phyloP scores from a whole-genome alignment of 2,329 filamentous ascomycete species.

The Ilyonectria mors-panacis region DNA sequence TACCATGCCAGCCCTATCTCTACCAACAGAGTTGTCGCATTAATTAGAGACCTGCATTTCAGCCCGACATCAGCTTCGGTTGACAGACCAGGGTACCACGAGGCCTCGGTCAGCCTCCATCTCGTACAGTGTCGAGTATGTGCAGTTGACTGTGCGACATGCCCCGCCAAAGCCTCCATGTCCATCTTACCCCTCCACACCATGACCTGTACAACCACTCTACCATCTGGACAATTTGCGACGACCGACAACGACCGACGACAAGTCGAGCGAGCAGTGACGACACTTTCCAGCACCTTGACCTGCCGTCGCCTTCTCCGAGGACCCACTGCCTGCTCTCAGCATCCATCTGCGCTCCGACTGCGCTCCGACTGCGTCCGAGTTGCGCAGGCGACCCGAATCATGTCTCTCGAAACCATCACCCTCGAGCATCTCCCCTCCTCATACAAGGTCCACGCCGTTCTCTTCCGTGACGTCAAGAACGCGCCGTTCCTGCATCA shows the following conservation, averaged over 20 bases:
- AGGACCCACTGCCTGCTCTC: conserved; percentile 3
- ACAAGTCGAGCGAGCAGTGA: conserved; percentile 1
- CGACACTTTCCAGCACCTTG: conserved; percentile 10
- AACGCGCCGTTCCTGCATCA: conserved; percentile 85
- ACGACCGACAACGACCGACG: conserved; percentile 10
- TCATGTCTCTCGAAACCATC: conserved; percentile 75
- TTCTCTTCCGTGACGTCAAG: conserved; percentile 80
- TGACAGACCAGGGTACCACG: background rate
- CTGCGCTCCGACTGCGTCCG: conserved; percentile 5
- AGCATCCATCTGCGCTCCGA: background rate
- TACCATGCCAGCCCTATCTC: no score
- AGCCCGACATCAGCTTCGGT: background rate
- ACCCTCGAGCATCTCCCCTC: conserved; percentile 82
- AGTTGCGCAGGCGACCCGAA: conserved; percentile 11
- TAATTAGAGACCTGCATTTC: no score
- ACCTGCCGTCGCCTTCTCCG: conserved; percentile 24
- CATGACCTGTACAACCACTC: conserved; percentile 30
- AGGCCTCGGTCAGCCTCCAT: conserved; percentile 28
- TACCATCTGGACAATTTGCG: background rate
- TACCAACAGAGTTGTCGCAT: no score
- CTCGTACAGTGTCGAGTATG: conserved; percentile 37
- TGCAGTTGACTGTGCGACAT: conserved; percentile 25
- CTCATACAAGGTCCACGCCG: conserved; percentile 78
- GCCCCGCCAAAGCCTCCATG: conserved; percentile 32
- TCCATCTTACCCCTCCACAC: conserved; percentile 46